Base-by-base conservation (phyloP, 73 alveolate genomes). In the Diophrys appendiculata region DNA sequence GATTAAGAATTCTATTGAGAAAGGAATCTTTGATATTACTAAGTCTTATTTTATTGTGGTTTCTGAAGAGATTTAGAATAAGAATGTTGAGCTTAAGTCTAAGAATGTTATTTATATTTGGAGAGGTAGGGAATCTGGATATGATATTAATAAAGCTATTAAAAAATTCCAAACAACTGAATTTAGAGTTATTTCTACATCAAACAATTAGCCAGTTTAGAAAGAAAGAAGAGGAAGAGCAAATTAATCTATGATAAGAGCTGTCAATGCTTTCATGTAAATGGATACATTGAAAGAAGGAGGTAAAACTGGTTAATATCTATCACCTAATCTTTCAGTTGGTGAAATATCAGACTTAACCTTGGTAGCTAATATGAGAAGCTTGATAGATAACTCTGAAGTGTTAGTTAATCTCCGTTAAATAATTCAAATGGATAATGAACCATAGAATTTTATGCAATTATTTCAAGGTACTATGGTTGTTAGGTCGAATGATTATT, bases 91-190 rank as follows among this genome's bases (percentile, higher is more conserved):
- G 0, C 27, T 25, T 18, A 25, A 23, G 22, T 27, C 72, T 0
- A 72, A 82, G 64, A 77, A 80, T 73, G 78, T 81, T 25, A 33
- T 82, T 28, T 82, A 82, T 65, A 54, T 82, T 0, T 82, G 90
- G 90, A 54, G 84, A 73, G 90, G 90, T 13, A 32, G 64, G 8
- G 81, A 79, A 29, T 26, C 74, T 14, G 29, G 24, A 1, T 8
- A 56, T 8, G 56, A 32, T 35, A 0, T 82, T 0, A 60, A 28
- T 29, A 72, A 82, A 28, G 90, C 85, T 35, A 24, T 82, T 18
- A 34, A 43, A 18, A 82, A 82, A 69, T 33, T 82, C 60, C 30
- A 52, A 8, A 82, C 74, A 34, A 82, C 84, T 28, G 74, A 82
- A 68, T 82, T 82, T 69, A 74, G 83, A 67, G 74, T 69, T 60